A percentile compares a stretch with the other conserved stretches of the same genome.
Conservation (phyloP, 805 yeast genomes). For the Kluyveromyces nonfermentans region DNA sequence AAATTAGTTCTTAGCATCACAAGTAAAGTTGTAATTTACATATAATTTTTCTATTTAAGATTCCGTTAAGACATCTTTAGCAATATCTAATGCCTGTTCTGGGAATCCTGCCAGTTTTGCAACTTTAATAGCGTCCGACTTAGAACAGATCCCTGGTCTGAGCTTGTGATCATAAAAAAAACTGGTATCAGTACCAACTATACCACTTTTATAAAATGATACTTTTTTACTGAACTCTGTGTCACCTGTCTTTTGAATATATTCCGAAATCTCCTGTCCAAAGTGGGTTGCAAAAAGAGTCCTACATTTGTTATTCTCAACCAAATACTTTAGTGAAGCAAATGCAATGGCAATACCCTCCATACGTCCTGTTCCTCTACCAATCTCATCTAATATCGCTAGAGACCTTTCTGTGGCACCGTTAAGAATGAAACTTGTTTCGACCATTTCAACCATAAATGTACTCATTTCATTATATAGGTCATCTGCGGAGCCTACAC, state of each 20-base stretch:
- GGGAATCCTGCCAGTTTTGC: slow-evolving; percentile 81
- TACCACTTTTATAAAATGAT: slow-evolving; percentile 17
- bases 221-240: slow-evolving; percentile 12
- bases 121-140: slow-evolving; percentile 68
- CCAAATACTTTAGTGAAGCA: slow-evolving; percentile 55
- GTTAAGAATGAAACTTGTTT: slow-evolving; percentile 59
- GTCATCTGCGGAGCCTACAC: slow-evolving; percentile 83
- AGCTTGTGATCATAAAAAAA: slow-evolving; percentile 43
- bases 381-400: slow-evolving; percentile 80
- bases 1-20: background rate
- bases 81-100: slow-evolving; percentile 41
- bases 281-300: slow-evolving; percentile 89
- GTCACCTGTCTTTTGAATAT: slow-evolving; percentile 29
- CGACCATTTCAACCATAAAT: slow-evolving; percentile 89
- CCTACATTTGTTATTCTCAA: slow-evolving; percentile 49
- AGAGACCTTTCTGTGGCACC: slow-evolving; percentile 60
- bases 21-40: background rate
- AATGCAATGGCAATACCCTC: slow-evolving; percentile 84
- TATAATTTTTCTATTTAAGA: background rate
- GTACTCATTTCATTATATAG: slow-evolving; percentile 73
- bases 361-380: slow-evolving; percentile 77
- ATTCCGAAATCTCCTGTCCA: slow-evolving; percentile 41
- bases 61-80: slow-evolving; percentile 23
- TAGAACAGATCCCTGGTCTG: slow-evolving; percentile 55
- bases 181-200: slow-evolving; percentile 19